Evolutionary conservation across 2,329 filamentous ascomycete genomes (phyloP), one percentile per base, ranked within the genome.

Genomic region (Aspergillus intermedius): DNA sequence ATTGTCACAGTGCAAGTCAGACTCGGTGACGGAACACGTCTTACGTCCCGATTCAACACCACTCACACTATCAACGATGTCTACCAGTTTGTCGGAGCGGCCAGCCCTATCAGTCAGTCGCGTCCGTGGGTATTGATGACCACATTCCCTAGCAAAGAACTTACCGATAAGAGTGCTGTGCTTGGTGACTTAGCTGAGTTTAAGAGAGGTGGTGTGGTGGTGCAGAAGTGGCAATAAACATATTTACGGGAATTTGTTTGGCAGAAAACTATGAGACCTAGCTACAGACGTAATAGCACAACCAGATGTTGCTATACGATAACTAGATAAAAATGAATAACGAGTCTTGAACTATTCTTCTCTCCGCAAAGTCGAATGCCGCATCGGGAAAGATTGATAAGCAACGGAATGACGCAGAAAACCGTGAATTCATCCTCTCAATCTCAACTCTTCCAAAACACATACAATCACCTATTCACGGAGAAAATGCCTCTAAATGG

Each of bases 21-120:
- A 30, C 74, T 85, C 4, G 81, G 80, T 19, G 81, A 84, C 56
- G 82, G 82, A 30, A 80, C 81, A 10, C 73, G 81, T 12, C 63
- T 84, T 50, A 74, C 74, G 5, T 80, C 78, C 17, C 75, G 81
- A 19, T 85, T 85, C 72, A 85, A 85, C 64, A 82, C 79, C 0
- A 78, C 77, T 1, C 79, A 83, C 60, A 84, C 81, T 0, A 75
- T 85, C 49, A 81, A 81, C 37, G 79, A 84, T 54, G 78, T 85
- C 35, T 84, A 84, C 64, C 66, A 71, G 39, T 84, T 84, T 58
- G 81, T 84, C 42, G 66, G 73, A 46, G 73, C 74, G 10, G 72
- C 80, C 4, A 80, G 74, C 42, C 63, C 79, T 0, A 64, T 67
- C 12, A 77, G 74, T 52, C 67, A 68, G 46, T 61, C 69, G 52